A percentile compares a stretch with the other conserved stretches of the same genome.
Conservation (phyloP, 2,329 filamentous ascomycete genomes). For the Rutstroemia sydowiana region DNA sequence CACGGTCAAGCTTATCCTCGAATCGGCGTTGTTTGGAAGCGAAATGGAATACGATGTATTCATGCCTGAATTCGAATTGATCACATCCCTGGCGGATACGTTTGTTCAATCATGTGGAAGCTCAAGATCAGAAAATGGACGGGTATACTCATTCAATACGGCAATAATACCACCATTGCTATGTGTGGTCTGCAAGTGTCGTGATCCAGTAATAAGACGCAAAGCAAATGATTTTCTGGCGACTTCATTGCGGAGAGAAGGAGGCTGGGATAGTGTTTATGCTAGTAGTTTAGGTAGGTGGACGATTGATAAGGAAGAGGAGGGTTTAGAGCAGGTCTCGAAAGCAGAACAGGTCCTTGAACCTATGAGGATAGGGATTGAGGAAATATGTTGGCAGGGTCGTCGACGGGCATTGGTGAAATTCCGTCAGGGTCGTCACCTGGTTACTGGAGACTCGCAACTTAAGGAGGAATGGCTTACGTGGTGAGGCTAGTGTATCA, state of each 20-base stretch:
- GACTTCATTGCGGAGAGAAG: background rate
- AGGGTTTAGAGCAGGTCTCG: background rate
- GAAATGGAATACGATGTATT: slow-evolving; percentile 8
- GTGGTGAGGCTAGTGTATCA: background rate
- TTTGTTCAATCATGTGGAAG: background rate
- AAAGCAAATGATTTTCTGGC: background rate
- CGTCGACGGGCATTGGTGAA: background rate
- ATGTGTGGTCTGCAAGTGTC: slow-evolving; percentile 4
- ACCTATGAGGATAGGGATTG: background rate
- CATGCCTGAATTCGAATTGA: slow-evolving; percentile 3
- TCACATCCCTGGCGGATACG: slow-evolving; percentile 5
- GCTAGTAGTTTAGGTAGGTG: slow-evolving; percentile 3
- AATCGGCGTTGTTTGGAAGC: background rate
- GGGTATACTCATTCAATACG: background rate
- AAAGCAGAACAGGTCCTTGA: background rate
- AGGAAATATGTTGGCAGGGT: background rate
- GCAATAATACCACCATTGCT: background rate
- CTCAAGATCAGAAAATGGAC: background rate
- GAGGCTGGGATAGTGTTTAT: slow-evolving; percentile 4
- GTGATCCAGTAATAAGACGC: slow-evolving; percentile 4
- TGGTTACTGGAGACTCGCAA: background rate
- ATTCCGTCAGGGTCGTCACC: background rate
- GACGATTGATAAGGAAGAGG: slow-evolving; percentile 9
- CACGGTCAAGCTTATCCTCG: slow-evolving; percentile 1
- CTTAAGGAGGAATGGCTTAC: background rate